phyloP scores from a whole-genome alignment of 768 basidiomycete genomes.

The Xerocomus spinulosus region DNA sequence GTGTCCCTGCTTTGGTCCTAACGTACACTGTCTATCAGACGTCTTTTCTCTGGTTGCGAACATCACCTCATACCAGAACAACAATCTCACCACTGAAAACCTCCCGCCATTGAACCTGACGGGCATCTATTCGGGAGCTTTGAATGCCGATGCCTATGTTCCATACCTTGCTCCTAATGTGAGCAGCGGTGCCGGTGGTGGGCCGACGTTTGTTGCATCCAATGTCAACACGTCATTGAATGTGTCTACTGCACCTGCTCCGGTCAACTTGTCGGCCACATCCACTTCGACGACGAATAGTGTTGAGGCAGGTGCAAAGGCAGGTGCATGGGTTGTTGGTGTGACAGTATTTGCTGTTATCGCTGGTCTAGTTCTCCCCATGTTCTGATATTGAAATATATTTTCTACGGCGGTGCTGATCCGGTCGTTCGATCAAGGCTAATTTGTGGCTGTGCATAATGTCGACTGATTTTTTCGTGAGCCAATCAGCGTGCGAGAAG shows the following conservation, averaged over 20 bases:
- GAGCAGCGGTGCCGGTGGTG: conserved; percentile 40
- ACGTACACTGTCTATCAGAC: conserved; percentile 29
- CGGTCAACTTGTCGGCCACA: conserved; percentile 35
- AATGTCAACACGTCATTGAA: conserved; percentile 35
- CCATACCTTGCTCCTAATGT: conserved; percentile 44
- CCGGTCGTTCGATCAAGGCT: too few relatives aligned
- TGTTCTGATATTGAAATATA: too few relatives aligned
- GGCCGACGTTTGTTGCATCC: conserved; percentile 35
- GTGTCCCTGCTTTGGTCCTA: neutral
- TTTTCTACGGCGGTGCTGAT: too few relatives aligned
- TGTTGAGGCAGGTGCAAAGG: neutral
- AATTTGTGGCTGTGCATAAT: conserved; percentile 12
- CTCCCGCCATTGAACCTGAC: conserved; percentile 40
- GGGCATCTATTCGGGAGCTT: conserved; percentile 39
- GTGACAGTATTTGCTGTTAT: conserved; percentile 1
- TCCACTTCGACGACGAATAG: conserved; percentile 5
- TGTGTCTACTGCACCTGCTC: conserved; percentile 29
- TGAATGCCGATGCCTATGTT: conserved; percentile 37
- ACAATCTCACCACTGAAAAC: conserved; percentile 26
- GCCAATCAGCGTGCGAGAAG: conserved; percentile 18
- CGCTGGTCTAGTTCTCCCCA: neutral
- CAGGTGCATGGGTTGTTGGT: conserved; percentile 8
- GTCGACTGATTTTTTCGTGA: conserved; percentile 24
- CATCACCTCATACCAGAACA: conserved; percentile 39
- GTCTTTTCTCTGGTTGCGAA: conserved; percentile 51